Percentiles rank a stretch among this genome's conserved stretches.
Conservation (phyloP, 2,329 filamentous ascomycete species). For the Pyrenophora graminea region DNA sequence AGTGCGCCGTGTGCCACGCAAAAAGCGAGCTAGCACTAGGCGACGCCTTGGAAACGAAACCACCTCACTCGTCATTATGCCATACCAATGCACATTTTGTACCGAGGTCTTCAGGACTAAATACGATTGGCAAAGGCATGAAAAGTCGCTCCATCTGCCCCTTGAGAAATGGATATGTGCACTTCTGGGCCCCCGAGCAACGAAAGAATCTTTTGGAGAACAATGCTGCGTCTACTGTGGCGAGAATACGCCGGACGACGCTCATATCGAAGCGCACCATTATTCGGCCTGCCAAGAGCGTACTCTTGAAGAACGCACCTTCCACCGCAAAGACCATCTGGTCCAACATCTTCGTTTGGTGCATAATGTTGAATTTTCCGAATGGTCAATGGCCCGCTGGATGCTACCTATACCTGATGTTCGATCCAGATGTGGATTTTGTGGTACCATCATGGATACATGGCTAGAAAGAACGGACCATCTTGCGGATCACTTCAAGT, state of each 20-base stretch:
- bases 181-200: constrained; percentile 17
- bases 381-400: constrained; percentile 44
- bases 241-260: constrained; percentile 12
- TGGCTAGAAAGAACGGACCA: constrained; percentile 33
- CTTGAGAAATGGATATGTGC: constrained; percentile 35
- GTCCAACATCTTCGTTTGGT: constrained; percentile 34
- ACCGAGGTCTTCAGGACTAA: constrained; percentile 38
- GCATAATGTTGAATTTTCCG: constrained; percentile 24
- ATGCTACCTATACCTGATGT: constrained; percentile 30
- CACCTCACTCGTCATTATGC: constrained; percentile 14
- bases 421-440: constrained; percentile 32
- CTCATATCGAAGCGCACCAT: constrained; percentile 27
- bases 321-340: constrained; percentile 37
- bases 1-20: constrained; percentile 13
- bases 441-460: constrained; percentile 20
- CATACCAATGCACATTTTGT: constrained; percentile 38
- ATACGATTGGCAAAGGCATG: constrained; percentile 38
- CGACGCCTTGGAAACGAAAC: constrained; percentile 17
- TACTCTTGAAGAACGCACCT: constrained; percentile 30
- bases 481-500: constrained; percentile 34
- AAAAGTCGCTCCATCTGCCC: constrained; percentile 35
- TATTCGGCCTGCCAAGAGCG: constrained; percentile 28
- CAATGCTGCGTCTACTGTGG: constrained; percentile 30
- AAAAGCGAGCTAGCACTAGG: constrained; percentile 14
- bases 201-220: constrained; percentile 17